These are phyloP conservation scores for Huntiella savannae DNA, from an alignment of 2,329 filamentous ascomycete genomes.

Conservation along the genomic window DNA sequence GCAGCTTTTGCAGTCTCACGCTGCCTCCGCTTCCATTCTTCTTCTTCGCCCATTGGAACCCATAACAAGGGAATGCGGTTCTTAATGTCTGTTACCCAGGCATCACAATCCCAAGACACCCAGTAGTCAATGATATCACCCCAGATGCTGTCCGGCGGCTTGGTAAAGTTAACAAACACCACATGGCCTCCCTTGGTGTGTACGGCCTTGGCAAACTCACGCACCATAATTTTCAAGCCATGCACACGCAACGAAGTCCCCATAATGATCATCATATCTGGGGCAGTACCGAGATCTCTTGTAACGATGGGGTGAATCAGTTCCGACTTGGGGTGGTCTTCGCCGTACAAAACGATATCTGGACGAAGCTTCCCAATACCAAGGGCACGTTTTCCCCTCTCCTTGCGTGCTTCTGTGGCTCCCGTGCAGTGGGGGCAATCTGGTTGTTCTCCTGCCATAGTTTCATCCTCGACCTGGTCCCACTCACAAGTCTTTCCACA, in stretches of 20 bases:
- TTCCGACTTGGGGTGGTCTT: conserved; percentile 51
- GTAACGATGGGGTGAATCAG: conserved; percentile 49
- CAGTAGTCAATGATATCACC: conserved; percentile 56
- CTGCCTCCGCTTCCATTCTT: conserved; percentile 25
- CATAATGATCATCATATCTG: conserved; percentile 49
- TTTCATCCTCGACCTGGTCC: conserved; percentile 38
- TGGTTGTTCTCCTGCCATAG: conserved; percentile 44
- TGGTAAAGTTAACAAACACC: conserved; percentile 55
- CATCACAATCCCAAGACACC: conserved; percentile 57
- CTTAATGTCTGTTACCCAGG: conserved; percentile 48
- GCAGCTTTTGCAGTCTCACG: conserved; percentile 15
- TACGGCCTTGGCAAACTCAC: conserved; percentile 52
- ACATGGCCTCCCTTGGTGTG: conserved; percentile 50
- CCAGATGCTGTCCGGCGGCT: conserved; percentile 53
- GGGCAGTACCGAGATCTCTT: conserved; percentile 43
- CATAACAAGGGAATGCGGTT: conserved; percentile 39
- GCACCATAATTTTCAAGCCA: conserved; percentile 50
- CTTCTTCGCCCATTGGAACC: conserved; percentile 29
- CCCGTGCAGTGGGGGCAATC: conserved; percentile 46
- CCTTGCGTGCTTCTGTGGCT: conserved; percentile 41
- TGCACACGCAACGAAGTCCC: conserved; percentile 55
- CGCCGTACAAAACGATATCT: conserved; percentile 56
- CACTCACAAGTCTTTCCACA: conserved; percentile 39
- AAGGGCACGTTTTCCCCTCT: conserved; percentile 45
- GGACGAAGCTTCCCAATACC: conserved; percentile 50